Base-by-base conservation (phyloP, 352 stramenopile species). In the Phytophthora macrochlamydospora region DNA sequence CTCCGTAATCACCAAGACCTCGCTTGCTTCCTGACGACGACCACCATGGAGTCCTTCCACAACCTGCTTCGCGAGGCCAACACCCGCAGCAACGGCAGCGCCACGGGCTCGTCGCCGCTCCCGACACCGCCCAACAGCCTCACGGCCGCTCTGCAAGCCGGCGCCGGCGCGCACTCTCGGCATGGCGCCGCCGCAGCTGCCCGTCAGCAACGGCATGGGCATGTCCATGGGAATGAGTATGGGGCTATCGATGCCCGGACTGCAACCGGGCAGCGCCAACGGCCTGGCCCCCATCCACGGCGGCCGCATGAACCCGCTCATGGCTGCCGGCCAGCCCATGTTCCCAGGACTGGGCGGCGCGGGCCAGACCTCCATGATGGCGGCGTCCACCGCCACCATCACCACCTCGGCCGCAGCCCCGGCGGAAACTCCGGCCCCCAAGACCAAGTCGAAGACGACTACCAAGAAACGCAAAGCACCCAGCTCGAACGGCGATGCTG, bases 401-500 rank as follows among this genome's bases (percentile, higher is more conserved):
- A 60, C 65, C 11, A 55, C 67, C 2, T 35, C 73, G 4, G 51
- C 62, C 29, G 61, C 66, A 30, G 64, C 62, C 1, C 31, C 70
- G 2, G 35, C 74, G 4, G 59, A 18, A 38, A 14, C 62, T 11
- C 50, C 63, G 30, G 50, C 52, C 0, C 63, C 67, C 4, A 89
- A 90, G 69, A 49, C 12, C 8, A 72, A 85, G 35, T 79, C 83
- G 50, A 75, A 80, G 13, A 83, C 84, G 28, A 54, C 78, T 0
- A 89, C 78, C 14, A 93, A 93, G 78, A 93, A 93, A 67, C 79
- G 85, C 33, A 93, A 93, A 49, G 76, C 83, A 0, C 83, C 85
- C 0, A 79, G 81, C 29, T 75, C 69, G 5, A 76, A 86, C 38
- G 69, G 55, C 12, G 81, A 85, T 18, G 79, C 78, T 0, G 79